Base-by-base conservation (phyloP, 1,284 basidiomycete species). In the Cryptococcus floricola region DNA sequence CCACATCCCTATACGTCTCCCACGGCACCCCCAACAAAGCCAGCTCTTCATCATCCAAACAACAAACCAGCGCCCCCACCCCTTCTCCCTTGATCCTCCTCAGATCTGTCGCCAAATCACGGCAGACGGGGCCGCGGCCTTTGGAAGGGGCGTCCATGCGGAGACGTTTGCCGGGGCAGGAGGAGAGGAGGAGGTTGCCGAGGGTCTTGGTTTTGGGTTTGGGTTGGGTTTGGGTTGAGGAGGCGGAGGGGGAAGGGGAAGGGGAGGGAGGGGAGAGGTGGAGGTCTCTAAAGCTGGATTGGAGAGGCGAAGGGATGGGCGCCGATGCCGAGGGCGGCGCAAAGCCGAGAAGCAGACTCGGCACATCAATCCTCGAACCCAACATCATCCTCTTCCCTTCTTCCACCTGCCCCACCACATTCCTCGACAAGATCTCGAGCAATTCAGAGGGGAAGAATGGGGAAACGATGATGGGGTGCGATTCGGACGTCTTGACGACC, bases 151-250 rank as follows among this genome's bases (percentile, higher is more conserved):
- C 91, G 55, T 81, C 81, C 54, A 98, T 80, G 41, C 95, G 85
- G 10, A 98, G 88, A 81, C 97, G 93, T 77, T 98, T 98, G 8
- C 95, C 95, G 0, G 95, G 95, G 77, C 94, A 98, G 6, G 90
- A 94, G 3, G 89, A 92, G 31, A 98, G 77, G 47, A 89, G 82
- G 38, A 98, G 74, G 73, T 98, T 98, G n/a, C 95, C 95, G 1
- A 97, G 74, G 1, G 31, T 34, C 4, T 4, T 31, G 5, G 10
- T 10, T 6, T 10, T 2, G 23, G 23, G 23, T 23, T 23, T 23
- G 23, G 23, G 1, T 23, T 23, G 23, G 12, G 39, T 7, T 41
- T 14, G 18, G 39, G 14, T 2, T 41, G 39, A 41, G 41, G 8
- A 42, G 41, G 7, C 95, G 95, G 0, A 95, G 95, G 77, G 94